Conservation (phyloP, 306 rosid species). For the Gastrolobium bilobum region DNA sequence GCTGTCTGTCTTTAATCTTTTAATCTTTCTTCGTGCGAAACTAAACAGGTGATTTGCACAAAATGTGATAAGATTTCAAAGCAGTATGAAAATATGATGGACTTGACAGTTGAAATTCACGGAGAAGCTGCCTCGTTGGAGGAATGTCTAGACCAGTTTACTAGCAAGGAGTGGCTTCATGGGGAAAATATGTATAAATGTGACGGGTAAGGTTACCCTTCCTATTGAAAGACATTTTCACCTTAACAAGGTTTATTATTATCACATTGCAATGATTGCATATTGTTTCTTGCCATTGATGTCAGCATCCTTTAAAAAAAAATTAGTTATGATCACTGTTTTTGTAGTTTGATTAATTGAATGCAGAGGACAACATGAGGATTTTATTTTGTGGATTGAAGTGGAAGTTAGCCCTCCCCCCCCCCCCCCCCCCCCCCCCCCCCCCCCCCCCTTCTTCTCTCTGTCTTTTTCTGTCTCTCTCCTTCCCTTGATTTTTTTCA, state of each 20-base stretch:
- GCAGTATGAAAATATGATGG: conserved; percentile 97
- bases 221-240: conserved; percentile 36
- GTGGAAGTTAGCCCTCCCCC: neutral
- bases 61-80: conserved; percentile 80
- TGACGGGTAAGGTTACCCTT: conserved; percentile 76
- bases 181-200: conserved; percentile 98
- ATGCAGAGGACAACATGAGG: conserved; percentile 14
- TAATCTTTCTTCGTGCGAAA: conserved; percentile 29
- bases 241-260: conserved; percentile 4
- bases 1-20: conserved; percentile 5
- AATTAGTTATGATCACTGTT: neutral
- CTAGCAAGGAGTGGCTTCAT: conserved; percentile 83
- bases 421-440: neutral
- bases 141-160: conserved; percentile 96
- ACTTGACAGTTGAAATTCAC: conserved; percentile 96
- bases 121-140: conserved; percentile 94
- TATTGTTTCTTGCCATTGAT: conserved; percentile 12
- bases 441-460: no score
- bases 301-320: conserved; percentile 3
- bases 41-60: conserved; percentile 83
- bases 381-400: conserved; percentile 28
- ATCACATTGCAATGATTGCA: neutral
- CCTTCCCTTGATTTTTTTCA: no score
- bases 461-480: no score
- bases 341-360: conserved; percentile 39